Evolutionary conservation across 257 asterid genomes (phyloP).

Genomic region (Handroanthus guayacan): DNA sequence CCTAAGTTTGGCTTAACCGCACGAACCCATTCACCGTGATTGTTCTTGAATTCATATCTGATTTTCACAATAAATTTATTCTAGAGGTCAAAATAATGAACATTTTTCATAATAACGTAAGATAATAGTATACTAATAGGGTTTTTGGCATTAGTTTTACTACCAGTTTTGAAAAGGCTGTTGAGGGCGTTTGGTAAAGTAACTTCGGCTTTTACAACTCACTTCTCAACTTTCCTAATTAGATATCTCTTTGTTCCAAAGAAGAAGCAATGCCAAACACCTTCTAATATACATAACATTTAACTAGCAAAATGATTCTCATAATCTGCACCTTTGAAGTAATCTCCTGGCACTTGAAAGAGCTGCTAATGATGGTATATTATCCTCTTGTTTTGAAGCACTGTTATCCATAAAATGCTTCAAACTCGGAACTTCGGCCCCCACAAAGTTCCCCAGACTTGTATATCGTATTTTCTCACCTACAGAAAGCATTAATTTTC

Average conservation of each 20-base stretch:
- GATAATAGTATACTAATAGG: not conserved
- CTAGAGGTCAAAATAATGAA: not conserved
- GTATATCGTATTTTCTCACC: slow-evolving; percentile 52
- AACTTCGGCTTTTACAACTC: no score
- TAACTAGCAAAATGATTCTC: not conserved
- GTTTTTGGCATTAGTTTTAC: no score
- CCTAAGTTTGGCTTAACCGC: slow-evolving; percentile 73
- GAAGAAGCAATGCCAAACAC: no score
- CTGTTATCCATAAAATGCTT: slow-evolving; percentile 55
- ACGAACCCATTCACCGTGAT: slow-evolving; percentile 87
- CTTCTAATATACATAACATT: not conserved
- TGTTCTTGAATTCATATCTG: slow-evolving; percentile 84
- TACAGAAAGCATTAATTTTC: slow-evolving; percentile 29
- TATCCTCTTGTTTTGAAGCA: slow-evolving; percentile 42
- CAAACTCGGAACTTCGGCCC: slow-evolving; percentile 72
- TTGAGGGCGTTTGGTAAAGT: no score
- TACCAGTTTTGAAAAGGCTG: no score
- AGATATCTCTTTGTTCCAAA: no score
- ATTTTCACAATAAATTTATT: slow-evolving; percentile 20
- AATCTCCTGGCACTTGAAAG: slow-evolving; percentile 81
- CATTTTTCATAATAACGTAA: not conserved
- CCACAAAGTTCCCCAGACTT: slow-evolving; percentile 66
- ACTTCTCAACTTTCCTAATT: no score
- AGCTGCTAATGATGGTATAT: slow-evolving; percentile 73
- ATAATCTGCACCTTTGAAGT: slow-evolving; percentile 71